Evolutionary conservation across 345 rosid genomes (phyloP).

Genomic region (Syzygium aqueum): DNA sequence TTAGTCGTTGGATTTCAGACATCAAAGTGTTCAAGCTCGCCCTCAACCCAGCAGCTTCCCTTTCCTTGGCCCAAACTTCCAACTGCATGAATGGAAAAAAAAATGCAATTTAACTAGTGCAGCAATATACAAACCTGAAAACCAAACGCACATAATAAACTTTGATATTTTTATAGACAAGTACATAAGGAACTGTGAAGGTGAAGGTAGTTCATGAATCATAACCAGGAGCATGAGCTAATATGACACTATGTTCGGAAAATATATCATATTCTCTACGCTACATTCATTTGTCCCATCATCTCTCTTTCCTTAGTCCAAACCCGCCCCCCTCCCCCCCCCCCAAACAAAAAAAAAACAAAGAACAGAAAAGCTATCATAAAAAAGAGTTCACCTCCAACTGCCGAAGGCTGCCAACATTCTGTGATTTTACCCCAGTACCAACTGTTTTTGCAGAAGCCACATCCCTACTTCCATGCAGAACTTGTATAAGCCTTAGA

Average conservation of each 20-base stretch:
- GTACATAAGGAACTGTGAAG: neutral
- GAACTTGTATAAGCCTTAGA: constrained; percentile 57
- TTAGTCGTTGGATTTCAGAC: constrained; percentile 72
- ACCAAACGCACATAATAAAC: neutral
- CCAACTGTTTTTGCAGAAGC: constrained; percentile 40
- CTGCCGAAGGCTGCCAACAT: constrained; percentile 61
- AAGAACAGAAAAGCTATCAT: neutral
- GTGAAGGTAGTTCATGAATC: neutral
- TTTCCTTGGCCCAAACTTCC: constrained; percentile 94
- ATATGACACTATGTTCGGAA: neutral
- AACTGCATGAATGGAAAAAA: constrained; percentile 32
- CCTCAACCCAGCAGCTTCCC: constrained; percentile 81
- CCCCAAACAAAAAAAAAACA: neutral
- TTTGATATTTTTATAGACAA: neutral
- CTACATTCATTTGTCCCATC: neutral
- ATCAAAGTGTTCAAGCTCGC: constrained; percentile 75
- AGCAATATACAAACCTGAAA: neutral
- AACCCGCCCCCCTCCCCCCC: neutral
- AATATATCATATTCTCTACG: neutral
- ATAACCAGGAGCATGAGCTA: neutral
- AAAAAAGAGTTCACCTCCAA: constrained; percentile 43
- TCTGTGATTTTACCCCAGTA: constrained; percentile 54
- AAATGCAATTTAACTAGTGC: neutral
- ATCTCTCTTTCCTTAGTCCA: neutral
- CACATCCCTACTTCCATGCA: constrained; percentile 58